Percentiles rank a stretch among this genome's conserved stretches.
Evolutionary conservation across 2,329 filamentous ascomycete species (phyloP).

Genomic region (Penicillium sp.): DNA sequence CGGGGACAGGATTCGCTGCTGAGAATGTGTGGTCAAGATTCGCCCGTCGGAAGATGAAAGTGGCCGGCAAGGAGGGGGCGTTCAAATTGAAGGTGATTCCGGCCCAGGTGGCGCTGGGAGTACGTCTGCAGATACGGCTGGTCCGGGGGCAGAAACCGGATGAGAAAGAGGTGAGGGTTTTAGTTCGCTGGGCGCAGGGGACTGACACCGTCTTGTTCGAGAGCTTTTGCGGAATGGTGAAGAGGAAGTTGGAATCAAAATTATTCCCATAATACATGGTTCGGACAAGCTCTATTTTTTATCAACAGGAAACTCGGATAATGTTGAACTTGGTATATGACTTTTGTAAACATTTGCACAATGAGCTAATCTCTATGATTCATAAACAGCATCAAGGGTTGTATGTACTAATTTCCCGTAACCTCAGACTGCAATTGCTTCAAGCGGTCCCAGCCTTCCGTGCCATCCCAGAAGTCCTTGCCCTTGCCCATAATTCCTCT

Average conservation of each 20-base stretch:
- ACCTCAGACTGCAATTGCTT: slow-evolving; percentile 41
- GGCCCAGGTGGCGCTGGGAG: slow-evolving; percentile 53
- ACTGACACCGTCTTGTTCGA: slow-evolving; percentile 72
- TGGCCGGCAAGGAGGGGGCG: slow-evolving; percentile 16
- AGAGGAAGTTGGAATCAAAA: slow-evolving; percentile 47
- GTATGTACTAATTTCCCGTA: slow-evolving; percentile 27
- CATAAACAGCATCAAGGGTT: slow-evolving; percentile 6
- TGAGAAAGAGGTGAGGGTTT: slow-evolving; percentile 48
- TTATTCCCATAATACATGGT: background rate
- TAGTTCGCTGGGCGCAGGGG: slow-evolving; percentile 72
- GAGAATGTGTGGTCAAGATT: slow-evolving; percentile 77
- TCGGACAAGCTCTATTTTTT: background rate
- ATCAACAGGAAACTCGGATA: background rate
- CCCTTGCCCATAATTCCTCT: slow-evolving; percentile 79
- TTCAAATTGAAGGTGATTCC: slow-evolving; percentile 34
- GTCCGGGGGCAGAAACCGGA: slow-evolving; percentile 21
- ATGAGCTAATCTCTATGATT: background rate
- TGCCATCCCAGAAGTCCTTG: slow-evolving; percentile 79
- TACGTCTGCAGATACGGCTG: slow-evolving; percentile 54
- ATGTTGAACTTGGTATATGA: slow-evolving; percentile 4
- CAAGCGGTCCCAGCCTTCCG: slow-evolving; percentile 39
- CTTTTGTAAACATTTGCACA: slow-evolving; percentile 1
- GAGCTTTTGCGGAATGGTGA: slow-evolving; percentile 81
- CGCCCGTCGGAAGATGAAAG: slow-evolving; percentile 60
- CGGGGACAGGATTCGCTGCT: slow-evolving; percentile 60